Evolutionary conservation across 306 rosid species (phyloP), one percentile per base, ranked within the genome.

Genomic region (Dalbergia cultrata): DNA sequence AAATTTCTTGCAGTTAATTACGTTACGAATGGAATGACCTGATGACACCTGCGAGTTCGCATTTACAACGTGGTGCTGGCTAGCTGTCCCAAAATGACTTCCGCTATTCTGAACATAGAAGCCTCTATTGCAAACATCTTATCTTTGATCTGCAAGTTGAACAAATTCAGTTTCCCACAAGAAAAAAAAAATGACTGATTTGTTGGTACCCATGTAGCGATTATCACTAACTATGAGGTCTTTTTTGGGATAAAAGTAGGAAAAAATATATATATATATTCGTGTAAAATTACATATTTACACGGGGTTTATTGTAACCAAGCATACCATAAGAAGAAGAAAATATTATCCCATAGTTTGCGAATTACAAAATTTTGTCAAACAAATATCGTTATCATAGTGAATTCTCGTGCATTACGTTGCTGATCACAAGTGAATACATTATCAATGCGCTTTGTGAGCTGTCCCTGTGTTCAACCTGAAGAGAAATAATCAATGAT

Each of bases 1-100:
- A 47, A 47, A 47, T 47, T 11, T 47, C 16, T 3, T 5, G 53
- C 53, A 47, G 53, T 12, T 12, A 9, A 12, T 45, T 47, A 47
- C 53, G 56, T 53, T 77, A 39, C 74, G 74, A 53, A 26, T 66
- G 43, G 74, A 21, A 37, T 34, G 61, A 34, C 47, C 2, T 0
- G 9, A 9, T 43, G 47, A 43, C 54, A 79, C 45, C 17, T 13
- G 43, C 12, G n/a, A 21, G 9, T 26, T 70, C 62, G 35, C 75
- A 43, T 77, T 54, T 49, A 16, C 8, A 45, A 17, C 47, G 71
- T 31, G 77, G 70, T 68, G 62, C 76, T 78, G 5, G 22, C 43
- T 70, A 45, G 52, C 77, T 59, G 12, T 47, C 31, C 22, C 14
- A 10, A 67, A 54, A 54, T 11, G 4, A 41, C 34, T 54, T 65